Conservation (phyloP, 495 filamentous ascomycete genomes). For the Viridothelium virens region DNA sequence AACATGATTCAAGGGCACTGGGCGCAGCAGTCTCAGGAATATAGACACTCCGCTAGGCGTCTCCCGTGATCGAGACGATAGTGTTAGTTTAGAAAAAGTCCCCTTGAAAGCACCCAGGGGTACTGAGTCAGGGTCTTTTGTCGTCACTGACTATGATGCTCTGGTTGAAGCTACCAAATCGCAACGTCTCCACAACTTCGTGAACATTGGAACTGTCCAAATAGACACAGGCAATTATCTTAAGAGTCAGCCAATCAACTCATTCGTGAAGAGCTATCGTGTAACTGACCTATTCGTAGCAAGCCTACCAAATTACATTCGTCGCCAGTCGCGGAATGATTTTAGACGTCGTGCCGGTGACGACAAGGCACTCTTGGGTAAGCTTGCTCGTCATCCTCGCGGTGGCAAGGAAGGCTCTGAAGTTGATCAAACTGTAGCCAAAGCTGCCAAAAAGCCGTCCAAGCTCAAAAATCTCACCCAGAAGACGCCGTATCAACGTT, state of each 20-base stretch:
- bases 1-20: background rate
- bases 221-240: constrained; percentile 1
- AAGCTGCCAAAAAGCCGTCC: constrained; percentile 19
- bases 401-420: background rate
- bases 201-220: constrained; percentile 32
- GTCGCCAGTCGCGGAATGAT: constrained; percentile 41
- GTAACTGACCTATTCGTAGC: constrained; percentile 29
- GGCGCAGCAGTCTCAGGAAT: background rate
- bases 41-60: background rate
- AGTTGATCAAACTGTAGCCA: constrained; percentile 13
- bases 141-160: constrained; percentile 34
- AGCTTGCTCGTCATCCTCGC: background rate
- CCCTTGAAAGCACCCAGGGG: constrained; percentile 26
- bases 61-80: background rate
- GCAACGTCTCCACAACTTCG: constrained; percentile 35
- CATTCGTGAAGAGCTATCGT: background rate
- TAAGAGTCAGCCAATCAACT: background rate
- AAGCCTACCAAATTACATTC: constrained; percentile 35
- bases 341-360: constrained; percentile 32
- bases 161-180: constrained; percentile 37
- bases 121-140: constrained; percentile 32
- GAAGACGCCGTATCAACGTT: background rate
- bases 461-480: constrained; percentile 15
- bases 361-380: constrained; percentile 28
- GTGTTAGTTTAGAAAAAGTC: background rate